Base-by-base conservation (phyloP, 345 rosid genomes). In the Aquilaria yunnanensis region DNA sequence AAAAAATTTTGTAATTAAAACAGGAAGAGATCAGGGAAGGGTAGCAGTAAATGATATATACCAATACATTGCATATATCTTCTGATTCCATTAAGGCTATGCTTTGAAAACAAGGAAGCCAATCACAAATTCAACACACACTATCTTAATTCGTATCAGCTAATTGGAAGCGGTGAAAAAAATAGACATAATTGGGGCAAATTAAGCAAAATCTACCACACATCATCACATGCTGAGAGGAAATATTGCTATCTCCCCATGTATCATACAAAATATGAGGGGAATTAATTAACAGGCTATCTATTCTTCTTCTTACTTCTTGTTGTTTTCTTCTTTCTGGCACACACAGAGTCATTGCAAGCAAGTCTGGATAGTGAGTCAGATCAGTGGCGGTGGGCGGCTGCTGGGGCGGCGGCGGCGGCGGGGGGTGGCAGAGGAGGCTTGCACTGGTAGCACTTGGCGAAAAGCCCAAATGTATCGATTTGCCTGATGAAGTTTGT, bases 381-480 rank as follows among this genome's bases (percentile, higher is more conserved):
- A 16, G 66, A 32, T 81, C 77, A 83, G 72, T 59, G 86, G 37
- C 66, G 81, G 32, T 68, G 81, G 5, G 73, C 80, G 34, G 77
- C 41, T 0, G 79, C 2, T 0, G 80, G 70, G 0, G 79, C 73
- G 4, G 76, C 79, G 0, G 78, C 70, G 0, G 81, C 74, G 0
- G 33, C 75, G 4, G 74, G 54, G 1, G 79, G 66, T 3, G 96
- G 72, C 10, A 59, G 45, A 1, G 93, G 81, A 8, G 99, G 72
- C 65, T 94, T 88, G 86, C 99, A 95, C 63, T 95, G 99, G 73
- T 95, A 95, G 80, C 99, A 95, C 78, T 87, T 95, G 1, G 99
- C 96, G 12, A 95, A 95, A 47, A 95, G 89, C 14, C 99, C 99
- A 61, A 95, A 95, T 0, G 93, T 80, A 47, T 95, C 92, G 0